Percentiles rank a stretch among this genome's conserved stretches.
Evolutionary conservation across 495 filamentous ascomycete species (phyloP).

Genomic region (Neurospora hispaniola): DNA sequence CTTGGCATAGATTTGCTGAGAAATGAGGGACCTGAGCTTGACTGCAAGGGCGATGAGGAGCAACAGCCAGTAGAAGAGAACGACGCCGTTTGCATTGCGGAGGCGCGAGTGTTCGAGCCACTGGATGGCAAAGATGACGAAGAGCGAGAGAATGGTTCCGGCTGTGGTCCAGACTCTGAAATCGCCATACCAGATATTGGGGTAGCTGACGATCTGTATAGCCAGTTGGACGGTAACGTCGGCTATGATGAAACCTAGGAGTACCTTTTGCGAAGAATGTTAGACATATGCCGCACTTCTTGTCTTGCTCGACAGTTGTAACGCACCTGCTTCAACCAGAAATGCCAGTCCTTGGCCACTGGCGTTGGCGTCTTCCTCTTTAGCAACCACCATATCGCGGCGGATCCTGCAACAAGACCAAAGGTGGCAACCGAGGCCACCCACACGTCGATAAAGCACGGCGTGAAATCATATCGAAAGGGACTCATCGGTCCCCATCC

Average conservation of each 20-base stretch:
- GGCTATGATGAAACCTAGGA: slow-evolving; percentile 59
- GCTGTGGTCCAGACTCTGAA: slow-evolving; percentile 88
- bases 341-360: slow-evolving; percentile 84
- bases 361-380: slow-evolving; percentile 50
- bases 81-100: slow-evolving; percentile 83
- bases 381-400: slow-evolving; percentile 60
- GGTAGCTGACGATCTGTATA: slow-evolving; percentile 65
- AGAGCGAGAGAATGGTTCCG: slow-evolving; percentile 63
- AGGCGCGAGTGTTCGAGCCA: slow-evolving; percentile 85
- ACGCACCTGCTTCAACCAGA: slow-evolving; percentile 81
- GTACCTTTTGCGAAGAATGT: slow-evolving; percentile 33
- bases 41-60: slow-evolving; percentile 70
- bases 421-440: slow-evolving; percentile 65
- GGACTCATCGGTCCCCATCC: slow-evolving; percentile 92
- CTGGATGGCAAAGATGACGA: slow-evolving; percentile 75
- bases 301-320: background rate
- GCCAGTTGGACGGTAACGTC: slow-evolving; percentile 61
- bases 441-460: slow-evolving; percentile 88
- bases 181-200: slow-evolving; percentile 62
- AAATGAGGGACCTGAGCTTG: slow-evolving; percentile 80
- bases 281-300: background rate
- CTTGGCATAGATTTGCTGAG: slow-evolving; percentile 55
- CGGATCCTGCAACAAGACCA: slow-evolving; percentile 64
- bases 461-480: slow-evolving; percentile 81
- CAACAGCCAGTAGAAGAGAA: slow-evolving; percentile 93